These are phyloP conservation scores for Exophiala spinifera DNA, from an alignment of 2,329 filamentous ascomycete genomes.

Conservation along the genomic window DNA sequence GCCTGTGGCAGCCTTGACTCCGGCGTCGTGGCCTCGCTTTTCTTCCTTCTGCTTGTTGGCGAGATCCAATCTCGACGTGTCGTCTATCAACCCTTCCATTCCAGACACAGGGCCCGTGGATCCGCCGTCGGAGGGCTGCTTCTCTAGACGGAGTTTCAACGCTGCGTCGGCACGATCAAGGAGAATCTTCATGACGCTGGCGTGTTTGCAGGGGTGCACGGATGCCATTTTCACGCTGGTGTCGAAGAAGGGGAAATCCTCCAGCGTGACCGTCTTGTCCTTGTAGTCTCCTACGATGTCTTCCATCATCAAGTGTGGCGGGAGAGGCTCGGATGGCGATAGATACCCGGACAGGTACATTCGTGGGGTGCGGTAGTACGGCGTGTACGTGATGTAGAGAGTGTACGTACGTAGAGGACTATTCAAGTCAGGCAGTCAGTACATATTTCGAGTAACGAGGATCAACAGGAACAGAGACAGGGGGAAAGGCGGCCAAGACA, in stretches of 20 bases:
- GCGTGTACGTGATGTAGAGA: slow-evolving; percentile 96
- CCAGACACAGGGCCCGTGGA: slow-evolving; percentile 51
- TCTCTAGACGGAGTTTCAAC: slow-evolving; percentile 81
- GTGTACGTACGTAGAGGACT: slow-evolving; percentile 91
- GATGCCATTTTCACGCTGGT: slow-evolving; percentile 92
- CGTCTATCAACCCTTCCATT: slow-evolving; percentile 82
- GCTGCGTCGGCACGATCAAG: slow-evolving; percentile 93
- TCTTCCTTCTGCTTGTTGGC: slow-evolving; percentile 30
- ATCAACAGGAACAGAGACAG: background rate
- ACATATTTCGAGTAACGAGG: background rate
- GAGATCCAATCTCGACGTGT: slow-evolving; percentile 59
- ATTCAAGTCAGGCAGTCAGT: slow-evolving; percentile 9
- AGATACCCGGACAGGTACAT: slow-evolving; percentile 92
- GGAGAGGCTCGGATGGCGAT: slow-evolving; percentile 73
- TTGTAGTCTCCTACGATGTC: slow-evolving; percentile 96
- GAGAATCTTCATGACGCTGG: slow-evolving; percentile 95
- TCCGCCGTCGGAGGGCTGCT: slow-evolving; percentile 63
- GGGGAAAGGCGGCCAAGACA: too few relatives aligned
- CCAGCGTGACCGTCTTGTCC: slow-evolving; percentile 96
- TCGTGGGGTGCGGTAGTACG: slow-evolving; percentile 93
- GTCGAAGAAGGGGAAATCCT: slow-evolving; percentile 94
- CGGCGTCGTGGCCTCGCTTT: slow-evolving; percentile 39
- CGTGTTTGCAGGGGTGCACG: slow-evolving; percentile 95
- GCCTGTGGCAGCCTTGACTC: slow-evolving; percentile 38
- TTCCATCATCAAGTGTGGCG: slow-evolving; percentile 87